These are phyloP conservation scores for Vaccinium macrocarpon DNA, from an alignment of 148 eudicot species.

Conservation along the genomic window DNA sequence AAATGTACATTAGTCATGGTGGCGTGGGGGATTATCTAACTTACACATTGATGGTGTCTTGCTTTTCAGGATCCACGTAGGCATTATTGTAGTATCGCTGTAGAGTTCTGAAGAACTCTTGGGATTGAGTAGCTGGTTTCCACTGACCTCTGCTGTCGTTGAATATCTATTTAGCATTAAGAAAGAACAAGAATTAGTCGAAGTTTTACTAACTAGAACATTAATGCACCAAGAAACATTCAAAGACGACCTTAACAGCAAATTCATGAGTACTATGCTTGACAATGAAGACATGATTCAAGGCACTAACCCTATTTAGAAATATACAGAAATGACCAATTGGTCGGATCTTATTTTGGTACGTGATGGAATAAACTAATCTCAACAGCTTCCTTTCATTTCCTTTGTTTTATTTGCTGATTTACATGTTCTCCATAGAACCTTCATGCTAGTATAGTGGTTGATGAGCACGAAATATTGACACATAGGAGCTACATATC, in stretches of 20 bases:
- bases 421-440: neutral
- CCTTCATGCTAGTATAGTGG: neutral
- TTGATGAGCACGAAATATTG: too few relatives aligned
- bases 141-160: conserved; percentile 77
- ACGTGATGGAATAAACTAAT: neutral
- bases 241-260: neutral
- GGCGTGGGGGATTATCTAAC: conserved; percentile 19
- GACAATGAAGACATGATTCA: neutral
- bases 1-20: neutral
- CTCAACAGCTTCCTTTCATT: neutral
- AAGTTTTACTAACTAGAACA: neutral
- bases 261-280: neutral
- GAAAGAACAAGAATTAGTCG: neutral
- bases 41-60: conserved; percentile 89
- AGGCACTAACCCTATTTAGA: neutral
- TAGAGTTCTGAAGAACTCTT: conserved; percentile 61
- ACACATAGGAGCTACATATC: too few relatives aligned
- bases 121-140: conserved; percentile 69
- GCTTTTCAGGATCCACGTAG: conserved; percentile 77
- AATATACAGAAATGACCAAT: neutral
- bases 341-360: neutral
- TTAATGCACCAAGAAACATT: neutral
- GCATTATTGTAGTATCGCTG: conserved; percentile 84
- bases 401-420: neutral
- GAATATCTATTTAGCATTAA: conserved; percentile 52